A percentile compares a stretch with the other conserved stretches of the same genome.
These are phyloP conservation scores for Lactarius akahatsu DNA, from an alignment of 768 basidiomycete genomes.

Conservation along the genomic window DNA sequence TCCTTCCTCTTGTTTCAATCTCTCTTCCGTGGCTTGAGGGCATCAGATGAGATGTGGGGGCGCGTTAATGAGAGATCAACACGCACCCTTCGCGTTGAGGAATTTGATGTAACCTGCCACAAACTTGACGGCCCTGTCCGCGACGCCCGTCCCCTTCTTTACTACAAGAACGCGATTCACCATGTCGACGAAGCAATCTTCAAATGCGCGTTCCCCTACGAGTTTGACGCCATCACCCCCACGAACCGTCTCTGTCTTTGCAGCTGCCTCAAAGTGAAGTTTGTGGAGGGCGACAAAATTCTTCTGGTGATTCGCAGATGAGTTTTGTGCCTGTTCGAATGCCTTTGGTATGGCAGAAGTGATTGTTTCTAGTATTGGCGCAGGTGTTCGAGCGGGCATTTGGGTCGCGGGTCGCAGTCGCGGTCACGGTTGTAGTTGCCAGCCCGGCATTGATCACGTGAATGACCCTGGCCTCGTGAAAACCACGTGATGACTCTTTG, in stretches of 20 bases:
- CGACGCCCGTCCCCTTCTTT: conserved; percentile 78
- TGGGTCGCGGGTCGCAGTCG: background rate
- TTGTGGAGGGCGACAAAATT: conserved; percentile 83
- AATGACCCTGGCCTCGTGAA: background rate
- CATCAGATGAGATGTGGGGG: background rate
- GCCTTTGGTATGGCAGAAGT: conserved; percentile 53
- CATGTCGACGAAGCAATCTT: conserved; percentile 59
- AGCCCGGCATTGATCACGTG: background rate
- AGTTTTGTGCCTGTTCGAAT: conserved; percentile 76
- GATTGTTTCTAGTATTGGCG: conserved; percentile 35
- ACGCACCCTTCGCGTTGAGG: conserved; percentile 72
- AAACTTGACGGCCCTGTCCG: conserved; percentile 81
- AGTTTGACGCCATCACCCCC: conserved; percentile 54
- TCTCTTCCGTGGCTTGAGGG: conserved; percentile 37
- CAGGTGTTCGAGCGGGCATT: conserved; percentile 34
- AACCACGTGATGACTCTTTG: too few relatives aligned
- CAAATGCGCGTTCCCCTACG: conserved; percentile 76
- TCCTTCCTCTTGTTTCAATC: conserved; percentile 35
- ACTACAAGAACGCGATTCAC: conserved; percentile 60
- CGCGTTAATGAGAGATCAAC: background rate
- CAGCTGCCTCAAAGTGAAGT: conserved; percentile 65
- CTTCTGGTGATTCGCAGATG: conserved; percentile 83
- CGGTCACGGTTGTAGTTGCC: background rate
- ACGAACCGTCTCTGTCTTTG: conserved; percentile 48
- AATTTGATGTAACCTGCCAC: conserved; percentile 74